A percentile compares a stretch with the other conserved stretches of the same genome.
Conservation (phyloP, 352 stramenopile genomes). For the Pythium rishiriense region DNA sequence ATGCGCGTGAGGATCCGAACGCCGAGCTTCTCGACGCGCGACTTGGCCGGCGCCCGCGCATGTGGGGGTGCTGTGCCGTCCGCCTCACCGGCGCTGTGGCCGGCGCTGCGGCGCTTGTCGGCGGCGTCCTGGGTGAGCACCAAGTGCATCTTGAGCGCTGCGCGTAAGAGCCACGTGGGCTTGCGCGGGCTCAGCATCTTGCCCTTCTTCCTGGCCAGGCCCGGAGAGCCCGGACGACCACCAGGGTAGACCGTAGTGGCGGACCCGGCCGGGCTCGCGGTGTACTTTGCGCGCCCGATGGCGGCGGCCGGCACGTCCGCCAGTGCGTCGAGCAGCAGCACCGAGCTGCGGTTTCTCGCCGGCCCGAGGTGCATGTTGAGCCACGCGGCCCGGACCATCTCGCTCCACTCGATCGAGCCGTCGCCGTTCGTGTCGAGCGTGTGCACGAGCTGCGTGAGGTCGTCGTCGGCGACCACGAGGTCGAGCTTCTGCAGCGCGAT, state of each 20-base stretch:
- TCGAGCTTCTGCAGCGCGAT: constrained; percentile 22
- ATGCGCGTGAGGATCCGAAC: constrained; percentile 18
- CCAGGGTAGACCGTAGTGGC: background rate
- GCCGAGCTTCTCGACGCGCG: constrained; percentile 10
- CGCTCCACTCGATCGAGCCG: constrained; percentile 22
- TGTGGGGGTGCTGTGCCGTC: background rate
- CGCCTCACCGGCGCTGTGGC: background rate
- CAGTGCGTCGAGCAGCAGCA: constrained; percentile 14
- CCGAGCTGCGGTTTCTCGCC: constrained; percentile 8
- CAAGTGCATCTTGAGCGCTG: background rate
- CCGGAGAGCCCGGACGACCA: background rate
- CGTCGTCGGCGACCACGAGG: constrained; percentile 15
- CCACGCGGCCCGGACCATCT: constrained; percentile 16
- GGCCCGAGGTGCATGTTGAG: background rate
- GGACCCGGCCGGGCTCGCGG: background rate
- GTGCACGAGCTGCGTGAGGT: background rate
- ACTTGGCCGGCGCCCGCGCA: background rate
- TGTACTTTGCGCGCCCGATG: background rate
- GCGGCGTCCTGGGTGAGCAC: background rate
- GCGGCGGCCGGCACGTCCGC: constrained; percentile 6
- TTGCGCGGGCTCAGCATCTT: background rate
- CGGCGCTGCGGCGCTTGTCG: background rate
- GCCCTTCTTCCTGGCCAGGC: background rate
- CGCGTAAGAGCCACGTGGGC: background rate
- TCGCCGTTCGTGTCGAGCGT: constrained; percentile 11